Conservation (phyloP, 1,284 basidiomycete genomes). For the Ganoderma meredithae region DNA sequence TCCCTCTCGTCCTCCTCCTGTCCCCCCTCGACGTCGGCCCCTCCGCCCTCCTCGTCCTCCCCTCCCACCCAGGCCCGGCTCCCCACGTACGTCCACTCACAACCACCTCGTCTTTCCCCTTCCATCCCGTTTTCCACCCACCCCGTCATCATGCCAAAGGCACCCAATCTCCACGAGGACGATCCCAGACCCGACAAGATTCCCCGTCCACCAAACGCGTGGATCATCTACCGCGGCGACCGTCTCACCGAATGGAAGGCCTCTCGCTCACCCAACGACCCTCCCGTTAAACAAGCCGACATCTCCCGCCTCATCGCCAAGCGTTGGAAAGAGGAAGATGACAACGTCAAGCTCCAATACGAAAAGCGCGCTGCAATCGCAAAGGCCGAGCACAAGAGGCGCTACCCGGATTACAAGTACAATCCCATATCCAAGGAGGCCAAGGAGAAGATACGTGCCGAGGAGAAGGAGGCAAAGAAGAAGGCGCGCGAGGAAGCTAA, state of each 20-base stretch:
- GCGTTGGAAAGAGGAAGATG: slow-evolving; percentile 73
- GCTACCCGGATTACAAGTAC: slow-evolving; percentile 80
- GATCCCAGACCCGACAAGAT: slow-evolving; percentile 45
- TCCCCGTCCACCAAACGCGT: slow-evolving; percentile 87
- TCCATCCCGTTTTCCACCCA: background rate
- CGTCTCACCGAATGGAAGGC: slow-evolving; percentile 55
- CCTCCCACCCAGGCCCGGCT: background rate
- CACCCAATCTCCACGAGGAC: slow-evolving; percentile 16
- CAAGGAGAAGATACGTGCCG: slow-evolving; percentile 54
- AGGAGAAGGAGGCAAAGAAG: slow-evolving; percentile 53
- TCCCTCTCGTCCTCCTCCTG: slow-evolving; percentile 12
- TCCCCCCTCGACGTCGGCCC: slow-evolving; percentile 14
- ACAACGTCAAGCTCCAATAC: slow-evolving; percentile 63
- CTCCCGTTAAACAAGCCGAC: slow-evolving; percentile 47
- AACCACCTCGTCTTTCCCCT: slow-evolving; percentile 7
- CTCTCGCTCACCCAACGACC: slow-evolving; percentile 46
- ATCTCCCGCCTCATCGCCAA: slow-evolving; percentile 75
- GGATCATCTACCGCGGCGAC: slow-evolving; percentile 90
- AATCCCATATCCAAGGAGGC: slow-evolving; percentile 73
- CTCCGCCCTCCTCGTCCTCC: slow-evolving; percentile 9
- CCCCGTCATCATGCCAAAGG: slow-evolving; percentile 18
- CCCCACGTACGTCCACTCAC: slow-evolving; percentile 33
- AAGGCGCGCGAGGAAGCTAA: slow-evolving; percentile 45
- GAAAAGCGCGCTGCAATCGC: slow-evolving; percentile 73
- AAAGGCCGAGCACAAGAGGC: slow-evolving; percentile 70